Evolutionary conservation across 148 eudicot species (phyloP).

Genomic region (Vaccinium corymbosum): DNA sequence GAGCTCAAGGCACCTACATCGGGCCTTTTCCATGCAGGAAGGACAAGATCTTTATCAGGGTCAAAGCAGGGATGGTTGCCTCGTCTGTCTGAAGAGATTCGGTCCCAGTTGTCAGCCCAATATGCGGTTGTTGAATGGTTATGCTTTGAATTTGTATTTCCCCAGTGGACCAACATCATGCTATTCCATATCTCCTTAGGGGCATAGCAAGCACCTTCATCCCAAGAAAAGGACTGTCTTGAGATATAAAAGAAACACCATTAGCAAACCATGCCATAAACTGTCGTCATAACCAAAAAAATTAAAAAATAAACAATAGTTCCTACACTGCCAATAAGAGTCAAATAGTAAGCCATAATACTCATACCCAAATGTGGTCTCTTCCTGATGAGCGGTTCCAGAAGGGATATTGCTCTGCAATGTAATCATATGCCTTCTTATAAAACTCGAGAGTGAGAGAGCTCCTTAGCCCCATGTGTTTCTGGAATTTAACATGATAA

Average conservation of each 20-base stretch:
- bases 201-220: slow-evolving; percentile 99
- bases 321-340: not conserved
- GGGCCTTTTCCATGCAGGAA: slow-evolving; percentile 96
- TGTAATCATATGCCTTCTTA: slow-evolving; percentile 78
- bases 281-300: not conserved
- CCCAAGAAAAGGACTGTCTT: slow-evolving; percentile 95
- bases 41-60: slow-evolving; percentile 86
- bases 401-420: slow-evolving; percentile 65
- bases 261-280: slow-evolving; percentile 20
- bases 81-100: slow-evolving; percentile 61
- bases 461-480: slow-evolving; percentile 66
- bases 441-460: slow-evolving; percentile 74
- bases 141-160: slow-evolving; percentile 90
- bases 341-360: slow-evolving; percentile 25
- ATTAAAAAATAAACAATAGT: not conserved
- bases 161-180: slow-evolving; percentile 99
- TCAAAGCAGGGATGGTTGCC: slow-evolving; percentile 93
- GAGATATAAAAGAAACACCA: slow-evolving; percentile 24
- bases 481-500: slow-evolving; percentile 34
- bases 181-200: slow-evolving; percentile 99
- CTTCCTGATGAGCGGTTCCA: slow-evolving; percentile 90
- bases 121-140: slow-evolving; percentile 93
- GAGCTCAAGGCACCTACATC: slow-evolving; percentile 51
- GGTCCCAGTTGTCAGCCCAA: slow-evolving; percentile 84
- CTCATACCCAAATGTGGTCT: slow-evolving; percentile 84